A percentile compares a stretch with the other conserved stretches of the same genome.
phyloP scores from a whole-genome alignment of 805 yeast genomes.

The Saccharomycopsis capsularis region DNA sequence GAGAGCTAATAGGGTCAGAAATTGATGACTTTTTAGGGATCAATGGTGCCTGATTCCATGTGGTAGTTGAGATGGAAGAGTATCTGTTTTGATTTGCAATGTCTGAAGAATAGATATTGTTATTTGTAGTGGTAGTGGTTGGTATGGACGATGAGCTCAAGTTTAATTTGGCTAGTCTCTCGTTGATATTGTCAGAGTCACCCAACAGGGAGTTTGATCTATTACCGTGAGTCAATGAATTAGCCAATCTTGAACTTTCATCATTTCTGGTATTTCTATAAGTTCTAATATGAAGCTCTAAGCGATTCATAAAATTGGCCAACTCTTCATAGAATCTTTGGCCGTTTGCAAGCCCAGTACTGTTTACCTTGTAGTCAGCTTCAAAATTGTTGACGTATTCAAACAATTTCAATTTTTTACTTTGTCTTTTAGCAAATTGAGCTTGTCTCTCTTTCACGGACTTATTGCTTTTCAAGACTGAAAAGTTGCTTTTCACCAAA shows the following conservation, averaged over 20 bases:
- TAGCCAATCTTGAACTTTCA: slow-evolving; percentile 23
- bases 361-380: slow-evolving; percentile 51
- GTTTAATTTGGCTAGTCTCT: slow-evolving; percentile 23
- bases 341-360: slow-evolving; percentile 57
- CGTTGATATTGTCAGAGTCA: slow-evolving; percentile 18
- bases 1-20: slow-evolving; percentile 8
- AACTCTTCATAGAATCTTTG: slow-evolving; percentile 50
- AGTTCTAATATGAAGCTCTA: slow-evolving; percentile 23
- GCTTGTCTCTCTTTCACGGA: slow-evolving; percentile 39
- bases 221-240: not conserved
- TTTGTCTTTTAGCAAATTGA: slow-evolving; percentile 33
- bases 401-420: slow-evolving; percentile 29
- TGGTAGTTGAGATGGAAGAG: slow-evolving; percentile 15
- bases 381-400: slow-evolving; percentile 36
- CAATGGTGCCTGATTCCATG: slow-evolving; percentile 15
- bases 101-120: slow-evolving; percentile 23
- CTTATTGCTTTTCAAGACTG: slow-evolving; percentile 40
- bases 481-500: slow-evolving; percentile 38
- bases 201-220: not conserved
- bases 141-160: slow-evolving; percentile 12
- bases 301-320: slow-evolving; percentile 25
- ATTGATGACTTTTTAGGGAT: slow-evolving; percentile 15
- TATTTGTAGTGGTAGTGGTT: slow-evolving; percentile 14
- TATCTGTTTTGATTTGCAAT: slow-evolving; percentile 26
- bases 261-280: slow-evolving; percentile 25